Percentiles rank a stretch among this genome's conserved stretches.
Evolutionary conservation across 139 green algal species (phyloP).

Genomic region (Auxenochlorella protothecoides): DNA sequence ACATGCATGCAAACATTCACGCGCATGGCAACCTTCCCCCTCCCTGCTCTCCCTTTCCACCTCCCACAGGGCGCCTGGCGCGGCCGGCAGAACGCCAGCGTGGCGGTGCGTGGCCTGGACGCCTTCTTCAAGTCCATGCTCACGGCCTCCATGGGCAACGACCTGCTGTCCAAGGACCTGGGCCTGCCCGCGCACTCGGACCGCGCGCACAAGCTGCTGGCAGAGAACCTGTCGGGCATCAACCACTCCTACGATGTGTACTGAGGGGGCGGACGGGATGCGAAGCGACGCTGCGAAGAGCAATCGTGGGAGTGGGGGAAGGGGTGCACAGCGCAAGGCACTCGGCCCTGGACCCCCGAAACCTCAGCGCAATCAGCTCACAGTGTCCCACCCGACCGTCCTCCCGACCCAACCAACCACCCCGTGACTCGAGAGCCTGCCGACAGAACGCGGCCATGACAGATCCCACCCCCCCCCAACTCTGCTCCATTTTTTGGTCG

Average conservation of each 20-base stretch:
- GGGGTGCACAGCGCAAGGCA: no score
- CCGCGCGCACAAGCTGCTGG: conserved; percentile 38
- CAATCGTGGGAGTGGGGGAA: no score
- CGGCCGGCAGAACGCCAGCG: conserved; percentile 36
- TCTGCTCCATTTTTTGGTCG: no score
- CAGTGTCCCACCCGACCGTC: no score
- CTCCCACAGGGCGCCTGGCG: conserved; percentile 32
- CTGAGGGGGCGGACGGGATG: conserved; percentile 4
- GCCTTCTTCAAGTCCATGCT: conserved; percentile 39
- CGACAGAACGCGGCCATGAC: no score
- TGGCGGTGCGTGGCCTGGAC: conserved; percentile 32
- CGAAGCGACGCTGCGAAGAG: not conserved
- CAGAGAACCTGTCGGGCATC: conserved; percentile 30
- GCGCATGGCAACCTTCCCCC: no score
- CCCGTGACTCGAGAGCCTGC: no score
- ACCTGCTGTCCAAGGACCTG: conserved; percentile 40
- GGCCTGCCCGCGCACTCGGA: conserved; percentile 39
- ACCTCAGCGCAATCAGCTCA: no score
- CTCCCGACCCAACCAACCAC: no score
- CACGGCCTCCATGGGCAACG: conserved; percentile 32
- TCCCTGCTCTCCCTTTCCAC: not conserved
- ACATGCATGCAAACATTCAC: no score
- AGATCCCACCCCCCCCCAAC: no score
- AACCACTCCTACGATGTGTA: conserved; percentile 37
- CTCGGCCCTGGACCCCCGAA: no score